Percentiles rank a stretch among this genome's conserved stretches.
phyloP scores from a whole-genome alignment of 768 basidiomycete genomes.

The Melanogaster broomeanus region DNA sequence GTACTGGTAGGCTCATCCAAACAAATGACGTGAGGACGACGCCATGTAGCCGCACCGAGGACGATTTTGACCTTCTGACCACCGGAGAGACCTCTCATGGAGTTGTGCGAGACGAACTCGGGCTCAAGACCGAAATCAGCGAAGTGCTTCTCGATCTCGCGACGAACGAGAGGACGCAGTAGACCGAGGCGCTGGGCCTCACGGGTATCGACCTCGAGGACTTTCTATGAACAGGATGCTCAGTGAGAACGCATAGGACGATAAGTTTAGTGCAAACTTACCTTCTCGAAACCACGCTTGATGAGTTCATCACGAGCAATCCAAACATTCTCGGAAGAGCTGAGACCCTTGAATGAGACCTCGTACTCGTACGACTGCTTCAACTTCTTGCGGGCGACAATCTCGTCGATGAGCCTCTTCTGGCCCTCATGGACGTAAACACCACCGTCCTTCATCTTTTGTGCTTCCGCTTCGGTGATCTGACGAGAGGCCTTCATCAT shows the following conservation, averaged over 20 bases:
- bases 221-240: slow-evolving; percentile 57
- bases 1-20: slow-evolving; percentile 94
- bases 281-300: slow-evolving; percentile 98
- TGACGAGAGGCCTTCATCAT: slow-evolving; percentile 88
- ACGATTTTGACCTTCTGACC: slow-evolving; percentile 99
- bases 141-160: slow-evolving; percentile 99
- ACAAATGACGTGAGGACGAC: slow-evolving; percentile 96
- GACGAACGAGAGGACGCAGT: slow-evolving; percentile 94
- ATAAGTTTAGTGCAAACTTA: slow-evolving; percentile 21
- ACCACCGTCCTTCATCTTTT: slow-evolving; percentile 97
- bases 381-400: slow-evolving; percentile 90
- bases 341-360: slow-evolving; percentile 91
- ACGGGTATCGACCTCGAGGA: slow-evolving; percentile 94
- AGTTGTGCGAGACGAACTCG: slow-evolving; percentile 99
- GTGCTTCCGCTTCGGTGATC: slow-evolving; percentile 82
- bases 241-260: not conserved
- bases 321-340: slow-evolving; percentile 99
- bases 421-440: slow-evolving; percentile 87
- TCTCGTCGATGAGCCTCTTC: slow-evolving; percentile 95
- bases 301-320: slow-evolving; percentile 93
- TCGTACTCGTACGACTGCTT: slow-evolving; percentile 99
- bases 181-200: slow-evolving; percentile 97
- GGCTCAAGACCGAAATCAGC: slow-evolving; percentile 99
- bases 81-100: slow-evolving; percentile 97
- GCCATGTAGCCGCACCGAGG: slow-evolving; percentile 98